These are phyloP conservation scores for Herpetomonas muscarum DNA, from an alignment of 208 protist genomes.

Conservation along the genomic window DNA sequence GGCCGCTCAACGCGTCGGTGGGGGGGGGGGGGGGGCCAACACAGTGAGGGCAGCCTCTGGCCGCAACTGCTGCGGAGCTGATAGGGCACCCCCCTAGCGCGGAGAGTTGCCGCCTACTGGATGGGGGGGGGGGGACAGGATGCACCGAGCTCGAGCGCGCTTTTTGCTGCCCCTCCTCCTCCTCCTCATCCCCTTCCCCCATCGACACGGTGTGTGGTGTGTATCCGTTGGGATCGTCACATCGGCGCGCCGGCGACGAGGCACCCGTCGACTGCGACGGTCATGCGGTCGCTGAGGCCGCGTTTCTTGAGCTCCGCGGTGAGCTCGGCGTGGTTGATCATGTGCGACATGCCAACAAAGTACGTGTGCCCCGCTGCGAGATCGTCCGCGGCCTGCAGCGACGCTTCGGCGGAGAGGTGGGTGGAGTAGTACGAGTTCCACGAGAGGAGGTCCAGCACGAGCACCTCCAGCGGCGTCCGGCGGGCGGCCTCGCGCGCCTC, in stretches of 20 bases:
- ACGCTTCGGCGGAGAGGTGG: slow-evolving; percentile 33
- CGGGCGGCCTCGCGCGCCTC: background rate
- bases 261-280: slow-evolving; percentile 51
- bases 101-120: no score
- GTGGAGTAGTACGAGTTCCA: slow-evolving; percentile 24
- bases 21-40: no score
- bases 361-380: slow-evolving; percentile 40
- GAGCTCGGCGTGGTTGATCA: slow-evolving; percentile 30
- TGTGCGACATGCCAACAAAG: slow-evolving; percentile 63
- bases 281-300: slow-evolving; percentile 28
- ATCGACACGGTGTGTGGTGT: no score
- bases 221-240: no score
- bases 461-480: slow-evolving; percentile 16
- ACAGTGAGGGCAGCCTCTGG: no score
- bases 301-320: slow-evolving; percentile 15
- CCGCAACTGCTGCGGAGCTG: no score
- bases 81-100: no score
- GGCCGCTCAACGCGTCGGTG: no score
- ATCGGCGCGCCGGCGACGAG: slow-evolving; percentile 22
- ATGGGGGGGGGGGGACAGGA: no score
- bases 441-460: slow-evolving; percentile 55
- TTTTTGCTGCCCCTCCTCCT: no score
- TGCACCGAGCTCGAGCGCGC: no score
- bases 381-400: slow-evolving; percentile 23
- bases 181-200: no score